Evolutionary conservation across 208 protist genomes (phyloP).

Genomic region (Angomonas deanei): DNA sequence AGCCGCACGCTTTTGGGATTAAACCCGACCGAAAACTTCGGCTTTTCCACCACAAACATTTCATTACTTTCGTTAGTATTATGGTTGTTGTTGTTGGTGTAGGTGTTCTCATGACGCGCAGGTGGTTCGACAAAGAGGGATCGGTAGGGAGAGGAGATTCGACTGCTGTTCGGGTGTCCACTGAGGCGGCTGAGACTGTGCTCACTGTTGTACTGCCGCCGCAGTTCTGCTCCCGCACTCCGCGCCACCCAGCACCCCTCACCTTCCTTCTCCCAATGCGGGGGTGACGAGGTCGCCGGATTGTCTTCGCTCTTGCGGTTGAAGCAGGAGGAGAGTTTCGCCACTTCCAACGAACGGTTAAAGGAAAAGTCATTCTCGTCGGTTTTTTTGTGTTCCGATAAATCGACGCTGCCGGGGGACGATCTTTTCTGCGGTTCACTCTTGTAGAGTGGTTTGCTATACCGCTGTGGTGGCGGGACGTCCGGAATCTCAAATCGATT

Average conservation of each 20-base stretch:
- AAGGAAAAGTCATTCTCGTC: background rate
- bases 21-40: background rate
- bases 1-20: background rate
- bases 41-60: background rate
- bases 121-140: background rate
- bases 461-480: background rate
- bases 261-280: background rate
- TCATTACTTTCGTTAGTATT: background rate
- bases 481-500: conserved; percentile 1
- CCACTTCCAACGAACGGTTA: background rate
- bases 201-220: background rate
- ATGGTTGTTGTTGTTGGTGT: background rate
- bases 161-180: background rate
- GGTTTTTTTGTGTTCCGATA: too few relatives aligned
- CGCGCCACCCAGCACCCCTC: background rate
- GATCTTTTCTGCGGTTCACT: background rate
- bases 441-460: background rate
- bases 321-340: background rate
- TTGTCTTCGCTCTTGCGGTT: too few relatives aligned
- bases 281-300: background rate
- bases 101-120: background rate
- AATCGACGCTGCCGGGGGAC: too few relatives aligned
- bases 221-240: background rate
- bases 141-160: background rate
- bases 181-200: background rate